Evolutionary conservation across 2,329 filamentous ascomycete species (phyloP), one percentile per base, ranked within the genome.

Genomic region (Orbilia javanica): DNA sequence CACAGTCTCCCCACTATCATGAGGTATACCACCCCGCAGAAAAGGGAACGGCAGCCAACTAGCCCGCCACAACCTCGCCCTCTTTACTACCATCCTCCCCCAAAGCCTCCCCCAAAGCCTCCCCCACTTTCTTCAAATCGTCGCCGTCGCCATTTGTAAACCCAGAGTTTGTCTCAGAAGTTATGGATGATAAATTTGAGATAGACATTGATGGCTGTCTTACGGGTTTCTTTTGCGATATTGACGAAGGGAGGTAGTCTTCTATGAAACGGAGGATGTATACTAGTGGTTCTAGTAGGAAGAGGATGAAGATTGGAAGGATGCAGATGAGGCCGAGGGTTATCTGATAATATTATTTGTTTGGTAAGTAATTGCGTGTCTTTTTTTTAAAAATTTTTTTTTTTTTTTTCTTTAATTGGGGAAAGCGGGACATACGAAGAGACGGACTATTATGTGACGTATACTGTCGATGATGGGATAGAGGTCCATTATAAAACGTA

Each of bases 251-350:
- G 4, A 78, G 53, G 63, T 48, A 64, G 34, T 68, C 62, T 68
- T 60, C 60, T 50, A 72, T 27, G 22, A 78, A 50, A 36, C 74
- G 74, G 52, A 78, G 66, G 53, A 78, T 55, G 67, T 72, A 72
- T n/a, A 78, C 67, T n/a, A 78, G 53, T 46, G 67, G 67, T 64
- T 78, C 74, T 11, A 78, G 44, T 4, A 78, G 67, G 50, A 78
- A 34, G 29, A 78, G 67, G 3, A 78, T 68, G 31, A 78, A 46
- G 42, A 78, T 72, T 13, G 74, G 74, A 0, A 66, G 52, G 50
- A 78, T 64, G 52, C 62, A 63, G 36, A 78, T 18, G 52, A 78
- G 52, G 34, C 74, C 74, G 52, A 71, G 67, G 18, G 48, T 55
- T 36, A 78, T 68, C 74, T 78, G 22, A n/a, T 63, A 42, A 3